These are phyloP conservation scores for Diaporthe humulicola DNA, from an alignment of 2,329 filamentous ascomycete species.

Conservation along the genomic window DNA sequence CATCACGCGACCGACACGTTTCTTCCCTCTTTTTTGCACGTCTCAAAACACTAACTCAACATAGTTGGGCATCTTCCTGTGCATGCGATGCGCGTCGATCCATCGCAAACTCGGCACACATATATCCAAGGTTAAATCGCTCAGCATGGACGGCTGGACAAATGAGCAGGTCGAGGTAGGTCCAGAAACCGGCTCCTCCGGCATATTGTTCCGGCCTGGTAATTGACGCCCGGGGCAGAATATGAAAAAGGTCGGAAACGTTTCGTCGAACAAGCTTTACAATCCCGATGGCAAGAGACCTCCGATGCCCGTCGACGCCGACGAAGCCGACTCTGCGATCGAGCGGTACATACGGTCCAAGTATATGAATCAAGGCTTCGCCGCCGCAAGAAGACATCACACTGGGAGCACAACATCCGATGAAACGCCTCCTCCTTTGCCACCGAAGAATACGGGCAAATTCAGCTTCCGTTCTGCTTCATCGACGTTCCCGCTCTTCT, in stretches of 20 bases:
- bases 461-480: constrained; percentile 71
- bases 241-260: constrained; percentile 94
- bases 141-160: constrained; percentile 99
- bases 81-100: constrained; percentile 95
- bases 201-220: neutral
- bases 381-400: constrained; percentile 53
- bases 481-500: constrained; percentile 76
- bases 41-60: constrained; percentile 20
- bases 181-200: constrained; percentile 37
- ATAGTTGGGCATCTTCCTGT: constrained; percentile 93
- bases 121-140: constrained; percentile 97
- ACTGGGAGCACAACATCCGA: constrained; percentile 65
- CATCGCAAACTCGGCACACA: constrained; percentile 98
- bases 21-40: neutral
- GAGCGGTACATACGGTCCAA: constrained; percentile 96
- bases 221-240: constrained; percentile 67
- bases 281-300: constrained; percentile 88
- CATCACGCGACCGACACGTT: constrained; percentile 32
- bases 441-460: constrained; percentile 75
- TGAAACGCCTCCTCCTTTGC: constrained; percentile 72
- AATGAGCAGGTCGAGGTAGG: constrained; percentile 95
- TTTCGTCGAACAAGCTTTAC: constrained; percentile 86
- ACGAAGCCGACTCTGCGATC: constrained; percentile 94
- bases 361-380: constrained; percentile 75
- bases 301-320: constrained; percentile 87